Base-by-base conservation (phyloP, 208 protist species). In the Borovskyia barvae region DNA sequence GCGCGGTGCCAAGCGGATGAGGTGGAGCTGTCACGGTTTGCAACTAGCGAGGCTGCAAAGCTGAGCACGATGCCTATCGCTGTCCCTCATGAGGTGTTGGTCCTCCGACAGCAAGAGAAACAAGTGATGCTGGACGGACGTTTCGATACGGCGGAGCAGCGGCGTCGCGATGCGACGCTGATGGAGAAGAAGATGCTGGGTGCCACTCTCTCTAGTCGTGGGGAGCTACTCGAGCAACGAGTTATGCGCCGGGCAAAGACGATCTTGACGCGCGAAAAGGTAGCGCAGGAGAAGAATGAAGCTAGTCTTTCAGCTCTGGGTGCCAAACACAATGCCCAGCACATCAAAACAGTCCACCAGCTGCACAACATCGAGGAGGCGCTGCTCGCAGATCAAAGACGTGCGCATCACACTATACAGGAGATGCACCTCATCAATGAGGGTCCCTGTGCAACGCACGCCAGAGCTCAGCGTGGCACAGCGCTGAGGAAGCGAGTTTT, bases 381-480 rank as follows among this genome's bases (percentile, higher is more conserved):
- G 32, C 84, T 92, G 74, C 54, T 80, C 22, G 65, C 77, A 15
- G 54, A 76, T 5, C 85, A 92, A 35, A 63, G 54, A 29, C 54
- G 47, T 8, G 56, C 50, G 2, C 75, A 88, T 42, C 73, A 66
- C 9, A 37, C 46, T 5, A 55, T 81, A 15, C 51, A 85, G 12
- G 35, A 86, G 32, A 67, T 48, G 60, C 55, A 49, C 50, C 26
- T 53, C 46, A 49, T 33, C 54, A 39, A 52, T 19, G 20, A 32
- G 28, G 25, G 72, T 47, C 47, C 55, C 12, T 60, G 61, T 5
- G 73, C 73, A 19, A 33, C 73, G 14, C 33, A 35, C 4, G 61
- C 28, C 28, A 77, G 58, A 22, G 55, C 72, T 5, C 53, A 63
- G 15, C 77, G 86, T 12, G 86, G 86, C 17, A 78, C 77, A 0